Evolutionary conservation across 176 grass and related monocot species (phyloP).

Genomic region (Eremochloa ophiuroides): DNA sequence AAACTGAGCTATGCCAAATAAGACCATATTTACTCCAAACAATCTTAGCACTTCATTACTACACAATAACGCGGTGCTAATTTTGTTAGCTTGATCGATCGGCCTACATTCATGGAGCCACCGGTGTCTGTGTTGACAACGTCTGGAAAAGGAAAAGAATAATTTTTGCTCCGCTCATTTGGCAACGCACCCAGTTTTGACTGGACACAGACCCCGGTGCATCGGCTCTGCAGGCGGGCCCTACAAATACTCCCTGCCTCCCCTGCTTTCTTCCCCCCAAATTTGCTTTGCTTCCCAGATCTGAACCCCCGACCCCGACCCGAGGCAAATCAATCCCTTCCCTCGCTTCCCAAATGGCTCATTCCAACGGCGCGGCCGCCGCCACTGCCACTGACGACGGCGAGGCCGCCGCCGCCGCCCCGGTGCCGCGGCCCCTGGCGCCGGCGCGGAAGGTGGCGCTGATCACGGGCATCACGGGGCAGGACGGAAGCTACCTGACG

Average conservation of each 20-base stretch:
- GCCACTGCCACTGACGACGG: neutral
- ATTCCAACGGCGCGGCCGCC: slow-evolving; percentile 30
- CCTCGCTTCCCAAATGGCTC: neutral
- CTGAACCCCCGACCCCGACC: neutral
- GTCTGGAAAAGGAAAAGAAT: too few species aligned
- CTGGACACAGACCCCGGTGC: neutral
- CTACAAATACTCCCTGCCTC: slow-evolving; percentile 31
- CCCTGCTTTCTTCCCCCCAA: neutral
- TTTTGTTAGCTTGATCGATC: too few species aligned
- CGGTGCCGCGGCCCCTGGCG: slow-evolving; percentile 17
- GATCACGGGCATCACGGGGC: slow-evolving; percentile 85
- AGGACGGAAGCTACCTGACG: slow-evolving; percentile 95
- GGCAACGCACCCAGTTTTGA: neutral
- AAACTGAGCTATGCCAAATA: too few species aligned
- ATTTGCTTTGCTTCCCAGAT: slow-evolving; percentile 16
- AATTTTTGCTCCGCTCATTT: neutral
- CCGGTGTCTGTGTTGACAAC: too few species aligned
- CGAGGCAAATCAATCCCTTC: neutral
- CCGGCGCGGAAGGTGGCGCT: slow-evolving; percentile 81
- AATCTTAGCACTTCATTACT: too few species aligned
- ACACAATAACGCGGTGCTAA: neutral
- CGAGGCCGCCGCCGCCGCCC: neutral
- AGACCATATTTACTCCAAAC: too few species aligned
- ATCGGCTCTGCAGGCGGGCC: neutral
- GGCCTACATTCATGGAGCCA: too few species aligned